Evolutionary conservation across 257 asterid species (phyloP), one percentile per base, ranked within the genome.

Genomic region (Solanum bukasovii): DNA sequence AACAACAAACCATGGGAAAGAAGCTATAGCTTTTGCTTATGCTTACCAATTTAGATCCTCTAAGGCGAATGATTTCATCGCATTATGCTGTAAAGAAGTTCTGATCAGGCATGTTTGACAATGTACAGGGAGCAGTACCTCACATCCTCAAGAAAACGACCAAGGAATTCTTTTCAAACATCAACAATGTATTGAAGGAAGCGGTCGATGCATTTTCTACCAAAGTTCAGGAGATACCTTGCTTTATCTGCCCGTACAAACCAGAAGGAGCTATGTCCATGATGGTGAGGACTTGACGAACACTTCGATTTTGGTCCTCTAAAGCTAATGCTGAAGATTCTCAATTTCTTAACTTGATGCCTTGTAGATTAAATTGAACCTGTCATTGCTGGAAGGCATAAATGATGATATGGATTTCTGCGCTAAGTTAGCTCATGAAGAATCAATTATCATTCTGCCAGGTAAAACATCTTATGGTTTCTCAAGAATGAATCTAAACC

Each of bases 231-330:
- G 93, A 89, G 81, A 94, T 94, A 61, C 94, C 94, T 37, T 90
- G 91, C 65, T 90, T 95, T 83, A 42, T 87, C 13, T 18, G 68
- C 42, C 94, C 94, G 6, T 75, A 79, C 84, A 95, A 92, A 89
- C 96, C 98, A 25, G 94, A 93, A 88, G 98, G 98, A 85, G 93
- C 94, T 86, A 93, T 95, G 98, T 91, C 91, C 85, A 83, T 93
- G 25, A 90, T 95, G 98, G 98, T 92, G 88, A 86, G 85, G 68
- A 29, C 44, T 70, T 68, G 5, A 29, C 2, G 6, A 81, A 18
- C 70, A 29, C 18, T 16, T 49, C 16, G 4, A 81, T 46, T 44
- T 46, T 5, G 1, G 44, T 29, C 68, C 85, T 49, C 31, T 46
- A 81, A 2, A 81, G 27, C 25, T 44, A 44, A 44, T 25, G 16